Conservation (phyloP, 139 green algal species). For the Tetradesmus lagerheimii region DNA sequence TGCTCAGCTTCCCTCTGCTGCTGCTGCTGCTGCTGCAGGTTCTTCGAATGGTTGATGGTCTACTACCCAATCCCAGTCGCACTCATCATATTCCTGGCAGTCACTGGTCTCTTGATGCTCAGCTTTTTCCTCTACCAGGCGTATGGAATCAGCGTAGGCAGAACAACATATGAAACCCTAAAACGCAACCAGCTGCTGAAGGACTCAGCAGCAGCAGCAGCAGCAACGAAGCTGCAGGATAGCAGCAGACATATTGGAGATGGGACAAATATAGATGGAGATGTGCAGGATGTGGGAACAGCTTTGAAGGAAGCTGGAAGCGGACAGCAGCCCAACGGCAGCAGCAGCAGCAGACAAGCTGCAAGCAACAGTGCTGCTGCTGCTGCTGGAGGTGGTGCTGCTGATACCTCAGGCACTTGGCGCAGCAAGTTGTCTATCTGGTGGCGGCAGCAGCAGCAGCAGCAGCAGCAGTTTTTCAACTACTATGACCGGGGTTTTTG, state of each 20-base stretch:
- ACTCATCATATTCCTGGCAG: slow-evolving; percentile 52
- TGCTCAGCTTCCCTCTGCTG: not conserved
- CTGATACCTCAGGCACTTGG: not conserved
- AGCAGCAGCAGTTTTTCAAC: slow-evolving; percentile 18
- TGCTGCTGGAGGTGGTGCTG: no score
- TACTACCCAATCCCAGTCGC: slow-evolving; percentile 53
- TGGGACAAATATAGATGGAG: not conserved
- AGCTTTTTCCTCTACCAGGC: slow-evolving; percentile 68
- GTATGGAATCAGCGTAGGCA: slow-evolving; percentile 52
- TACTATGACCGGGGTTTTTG: slow-evolving; percentile 49
- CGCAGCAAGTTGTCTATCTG: not conserved
- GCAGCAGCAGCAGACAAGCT: not conserved
- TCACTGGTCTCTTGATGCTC: slow-evolving; percentile 54
- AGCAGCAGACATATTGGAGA: not conserved
- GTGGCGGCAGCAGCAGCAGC: not conserved
- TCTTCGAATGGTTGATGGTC: slow-evolving; percentile 59
- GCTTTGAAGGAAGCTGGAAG: no score
- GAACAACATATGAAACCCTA: slow-evolving; percentile 65
- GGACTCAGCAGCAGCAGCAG: not conserved
- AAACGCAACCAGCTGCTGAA: slow-evolving; percentile 53
- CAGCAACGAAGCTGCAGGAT: not conserved
- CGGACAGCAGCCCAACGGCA: not conserved
- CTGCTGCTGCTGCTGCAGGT: slow-evolving; percentile 18
- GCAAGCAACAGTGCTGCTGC: not conserved
- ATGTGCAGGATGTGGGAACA: not conserved